A percentile compares a stretch with the other conserved stretches of the same genome.
Evolutionary conservation across 345 rosid species (phyloP).

Genomic region (Arabidopsis arenosa): DNA sequence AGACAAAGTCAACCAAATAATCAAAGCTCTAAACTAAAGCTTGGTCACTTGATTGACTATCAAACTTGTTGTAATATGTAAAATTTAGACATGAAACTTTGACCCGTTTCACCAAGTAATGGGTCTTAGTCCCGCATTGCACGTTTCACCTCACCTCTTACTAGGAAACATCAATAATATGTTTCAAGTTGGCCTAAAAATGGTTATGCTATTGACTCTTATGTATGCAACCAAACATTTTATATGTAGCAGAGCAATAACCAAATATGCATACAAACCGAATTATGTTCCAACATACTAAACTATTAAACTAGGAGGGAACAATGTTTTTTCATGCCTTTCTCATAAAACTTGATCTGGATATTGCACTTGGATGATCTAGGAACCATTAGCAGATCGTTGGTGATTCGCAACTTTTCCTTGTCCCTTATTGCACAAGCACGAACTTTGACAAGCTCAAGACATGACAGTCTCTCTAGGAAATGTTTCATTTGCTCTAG

Average conservation of each 20-base stretch:
- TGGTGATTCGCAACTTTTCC: not conserved
- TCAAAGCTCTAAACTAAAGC: too few relatives aligned
- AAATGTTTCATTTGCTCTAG: not conserved
- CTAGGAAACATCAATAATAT: too few relatives aligned
- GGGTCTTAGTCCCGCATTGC: too few relatives aligned
- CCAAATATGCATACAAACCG: not conserved
- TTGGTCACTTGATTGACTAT: too few relatives aligned
- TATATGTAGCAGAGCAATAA: not conserved
- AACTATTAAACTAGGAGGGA: not conserved
- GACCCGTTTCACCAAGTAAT: too few relatives aligned
- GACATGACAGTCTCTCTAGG: not conserved
- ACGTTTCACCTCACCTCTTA: too few relatives aligned
- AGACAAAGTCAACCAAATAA: too few relatives aligned
- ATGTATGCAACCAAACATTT: too few relatives aligned
- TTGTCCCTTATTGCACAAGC: not conserved
- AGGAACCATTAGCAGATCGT: not conserved
- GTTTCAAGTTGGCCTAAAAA: too few relatives aligned
- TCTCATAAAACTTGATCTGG: not conserved
- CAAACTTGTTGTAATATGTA: too few relatives aligned
- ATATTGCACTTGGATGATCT: not conserved
- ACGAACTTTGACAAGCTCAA: slow-evolving; percentile 21
- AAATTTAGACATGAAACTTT: too few relatives aligned
- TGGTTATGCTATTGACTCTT: too few relatives aligned
- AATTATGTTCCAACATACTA: not conserved
- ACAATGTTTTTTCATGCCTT: not conserved